Conservation (phyloP, 345 rosid genomes). For the Lepidium sativum region DNA sequence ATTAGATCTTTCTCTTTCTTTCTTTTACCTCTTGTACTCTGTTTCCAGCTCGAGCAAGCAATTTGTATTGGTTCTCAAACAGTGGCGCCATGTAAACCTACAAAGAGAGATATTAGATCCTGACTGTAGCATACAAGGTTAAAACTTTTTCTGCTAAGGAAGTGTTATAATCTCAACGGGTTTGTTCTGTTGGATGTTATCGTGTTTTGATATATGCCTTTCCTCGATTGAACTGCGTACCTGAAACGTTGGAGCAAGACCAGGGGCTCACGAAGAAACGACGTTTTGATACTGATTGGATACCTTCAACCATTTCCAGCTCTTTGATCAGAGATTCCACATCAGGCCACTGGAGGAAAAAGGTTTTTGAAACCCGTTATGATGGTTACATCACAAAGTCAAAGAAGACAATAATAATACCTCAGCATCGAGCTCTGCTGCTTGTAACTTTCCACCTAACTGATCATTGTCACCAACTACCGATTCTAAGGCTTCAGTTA, state of each 20-base stretch:
- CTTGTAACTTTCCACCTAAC: slow-evolving; percentile 48
- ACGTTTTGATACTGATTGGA: slow-evolving; percentile 72
- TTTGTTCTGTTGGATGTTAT: not conserved
- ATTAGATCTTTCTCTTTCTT: not conserved
- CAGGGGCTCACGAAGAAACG: slow-evolving; percentile 90
- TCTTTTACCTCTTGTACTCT: slow-evolving; percentile 86
- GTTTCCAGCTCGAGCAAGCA: slow-evolving; percentile 90
- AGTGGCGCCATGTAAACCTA: slow-evolving; percentile 92
- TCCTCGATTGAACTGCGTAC: slow-evolving; percentile 26
- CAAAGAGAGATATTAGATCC: not conserved
- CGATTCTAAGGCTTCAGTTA: slow-evolving; percentile 66
- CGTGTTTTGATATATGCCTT: not conserved
- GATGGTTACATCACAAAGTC: not conserved
- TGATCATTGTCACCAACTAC: slow-evolving; percentile 58
- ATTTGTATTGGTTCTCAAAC: slow-evolving; percentile 76
- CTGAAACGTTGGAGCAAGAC: slow-evolving; percentile 96
- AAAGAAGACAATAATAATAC: slow-evolving; percentile 30
- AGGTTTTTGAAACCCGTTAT: not conserved
- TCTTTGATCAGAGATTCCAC: slow-evolving; percentile 82
- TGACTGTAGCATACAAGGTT: not conserved
- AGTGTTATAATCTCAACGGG: not conserved
- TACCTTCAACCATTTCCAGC: slow-evolving; percentile 63
- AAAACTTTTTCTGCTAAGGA: not conserved
- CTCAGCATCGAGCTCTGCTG: slow-evolving; percentile 64
- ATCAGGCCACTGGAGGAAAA: slow-evolving; percentile 70